Evolutionary conservation across 2,329 filamentous ascomycete species (phyloP).

Genomic region (Diaporthe velutina): DNA sequence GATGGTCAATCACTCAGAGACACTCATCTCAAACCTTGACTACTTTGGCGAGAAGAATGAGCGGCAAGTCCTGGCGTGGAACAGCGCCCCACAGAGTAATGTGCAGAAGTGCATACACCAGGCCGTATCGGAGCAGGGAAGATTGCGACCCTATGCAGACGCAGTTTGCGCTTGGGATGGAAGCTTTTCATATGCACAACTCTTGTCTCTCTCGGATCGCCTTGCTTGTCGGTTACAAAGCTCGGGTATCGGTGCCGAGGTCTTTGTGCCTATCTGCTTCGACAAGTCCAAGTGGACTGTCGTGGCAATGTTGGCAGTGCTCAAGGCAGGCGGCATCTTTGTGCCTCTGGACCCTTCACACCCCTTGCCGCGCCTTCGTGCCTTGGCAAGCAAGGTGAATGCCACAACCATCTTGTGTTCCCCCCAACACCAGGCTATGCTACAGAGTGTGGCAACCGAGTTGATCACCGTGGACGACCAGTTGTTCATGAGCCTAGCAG

Average conservation of each 20-base stretch:
- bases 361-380: not conserved
- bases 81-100: not conserved
- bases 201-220: conserved; percentile 3
- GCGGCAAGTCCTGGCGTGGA: not conserved
- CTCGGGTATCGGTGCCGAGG: not conserved
- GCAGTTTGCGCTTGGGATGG: conserved; percentile 4
- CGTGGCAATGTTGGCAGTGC: conserved; percentile 41
- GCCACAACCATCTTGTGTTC: not conserved
- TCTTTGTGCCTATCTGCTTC: conserved; percentile 32
- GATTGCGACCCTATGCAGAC: not conserved
- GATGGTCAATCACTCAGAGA: not conserved
- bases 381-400: conserved; percentile 1
- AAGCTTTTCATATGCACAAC: conserved; percentile 8
- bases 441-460: conserved; percentile 3
- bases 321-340: conserved; percentile 44
- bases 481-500: conserved; percentile 10
- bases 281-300: conserved; percentile 31
- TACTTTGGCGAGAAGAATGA: conserved; percentile 3
- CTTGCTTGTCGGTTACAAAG: conserved; percentile 21
- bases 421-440: conserved; percentile 8
- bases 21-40: not conserved
- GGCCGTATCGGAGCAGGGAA: not conserved
- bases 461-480: conserved; percentile 6
- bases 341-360: conserved; percentile 40
- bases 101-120: conserved; percentile 10